phyloP scores from a whole-genome alignment of 1,284 basidiomycete species.

The Moesziomyces sp. region DNA sequence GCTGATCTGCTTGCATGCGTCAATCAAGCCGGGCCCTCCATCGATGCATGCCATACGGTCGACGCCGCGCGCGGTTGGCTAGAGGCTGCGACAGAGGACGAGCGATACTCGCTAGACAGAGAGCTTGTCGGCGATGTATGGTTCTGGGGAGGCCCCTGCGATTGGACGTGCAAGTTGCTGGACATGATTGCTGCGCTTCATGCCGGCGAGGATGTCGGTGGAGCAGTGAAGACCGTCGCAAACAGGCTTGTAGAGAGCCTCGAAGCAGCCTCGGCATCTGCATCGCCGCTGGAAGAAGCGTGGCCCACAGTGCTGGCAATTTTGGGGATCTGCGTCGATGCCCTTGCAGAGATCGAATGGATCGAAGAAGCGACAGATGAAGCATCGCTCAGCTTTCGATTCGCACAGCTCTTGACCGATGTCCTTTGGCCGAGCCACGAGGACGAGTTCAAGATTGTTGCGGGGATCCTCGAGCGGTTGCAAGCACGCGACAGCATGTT shows the following conservation, averaged over 20 bases:
- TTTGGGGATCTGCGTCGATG: slow-evolving; percentile 21
- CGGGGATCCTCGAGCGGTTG: slow-evolving; percentile 13
- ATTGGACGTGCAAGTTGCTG: slow-evolving; percentile 10
- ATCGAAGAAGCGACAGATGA: too few relatives aligned
- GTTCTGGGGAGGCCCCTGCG: slow-evolving; percentile 9
- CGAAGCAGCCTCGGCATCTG: background rate
- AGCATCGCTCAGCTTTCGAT: background rate
- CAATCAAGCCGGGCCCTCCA: slow-evolving; percentile 6
- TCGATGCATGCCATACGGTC: slow-evolving; percentile 29
- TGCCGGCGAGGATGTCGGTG: background rate
- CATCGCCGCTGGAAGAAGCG: background rate
- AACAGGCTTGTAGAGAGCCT: slow-evolving; percentile 12
- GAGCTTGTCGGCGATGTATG: background rate
- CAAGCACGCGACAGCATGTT: background rate
- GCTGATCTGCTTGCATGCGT: too few relatives aligned
- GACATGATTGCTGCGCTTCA: background rate
- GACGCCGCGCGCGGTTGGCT: slow-evolving; percentile 18
- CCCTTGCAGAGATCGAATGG: slow-evolving; percentile 5
- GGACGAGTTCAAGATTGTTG: slow-evolving; percentile 3
- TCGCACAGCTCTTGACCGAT: slow-evolving; percentile 1
- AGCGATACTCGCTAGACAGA: slow-evolving; percentile 10
- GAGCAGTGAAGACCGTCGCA: background rate
- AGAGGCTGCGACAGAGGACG: slow-evolving; percentile 3
- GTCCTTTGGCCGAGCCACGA: slow-evolving; percentile 9
- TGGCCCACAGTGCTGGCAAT: slow-evolving; percentile 1